Evolutionary conservation across 306 rosid species (phyloP).

Genomic region (Quercus alba): DNA sequence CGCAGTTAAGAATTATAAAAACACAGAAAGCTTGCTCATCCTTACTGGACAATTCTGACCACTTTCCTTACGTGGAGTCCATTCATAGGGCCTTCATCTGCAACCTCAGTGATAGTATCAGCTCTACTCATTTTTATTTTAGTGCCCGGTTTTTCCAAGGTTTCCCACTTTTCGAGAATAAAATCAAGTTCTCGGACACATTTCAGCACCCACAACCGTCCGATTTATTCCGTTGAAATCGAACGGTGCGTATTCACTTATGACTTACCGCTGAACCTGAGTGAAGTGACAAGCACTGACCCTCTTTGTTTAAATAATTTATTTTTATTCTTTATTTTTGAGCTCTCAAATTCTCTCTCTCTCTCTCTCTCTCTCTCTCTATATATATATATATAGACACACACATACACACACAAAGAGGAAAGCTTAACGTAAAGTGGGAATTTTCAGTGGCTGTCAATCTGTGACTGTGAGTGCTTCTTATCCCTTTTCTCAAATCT

Average conservation of each 20-base stretch:
- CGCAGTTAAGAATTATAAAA: not conserved
- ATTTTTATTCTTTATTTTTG: too few relatives aligned
- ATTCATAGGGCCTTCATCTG: not conserved
- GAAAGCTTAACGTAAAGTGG: not conserved
- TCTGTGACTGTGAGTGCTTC: conserved; percentile 19
- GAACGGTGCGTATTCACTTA: conserved; percentile 1
- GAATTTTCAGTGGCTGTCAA: not conserved
- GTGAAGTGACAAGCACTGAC: conserved; percentile 4
- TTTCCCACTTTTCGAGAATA: not conserved
- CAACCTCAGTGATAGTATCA: too few relatives aligned
- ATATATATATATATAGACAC: not conserved
- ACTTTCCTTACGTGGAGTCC: not conserved
- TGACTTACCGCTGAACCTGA: conserved; percentile 15
- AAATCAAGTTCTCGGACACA: not conserved
- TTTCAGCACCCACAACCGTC: conserved; percentile 17
- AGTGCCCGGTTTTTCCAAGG: not conserved
- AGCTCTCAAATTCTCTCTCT: too few relatives aligned
- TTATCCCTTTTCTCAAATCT: not conserved
- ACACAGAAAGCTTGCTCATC: not conserved
- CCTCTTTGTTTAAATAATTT: too few relatives aligned
- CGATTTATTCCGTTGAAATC: conserved; percentile 14
- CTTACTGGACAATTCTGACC: not conserved
- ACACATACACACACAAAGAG: not conserved
- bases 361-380: too few relatives aligned
- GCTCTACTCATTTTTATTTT: not conserved